Evolutionary conservation across 2,329 filamentous ascomycete genomes (phyloP), one percentile per base, ranked within the genome.

Genomic region (Cryphonectria japonica): DNA sequence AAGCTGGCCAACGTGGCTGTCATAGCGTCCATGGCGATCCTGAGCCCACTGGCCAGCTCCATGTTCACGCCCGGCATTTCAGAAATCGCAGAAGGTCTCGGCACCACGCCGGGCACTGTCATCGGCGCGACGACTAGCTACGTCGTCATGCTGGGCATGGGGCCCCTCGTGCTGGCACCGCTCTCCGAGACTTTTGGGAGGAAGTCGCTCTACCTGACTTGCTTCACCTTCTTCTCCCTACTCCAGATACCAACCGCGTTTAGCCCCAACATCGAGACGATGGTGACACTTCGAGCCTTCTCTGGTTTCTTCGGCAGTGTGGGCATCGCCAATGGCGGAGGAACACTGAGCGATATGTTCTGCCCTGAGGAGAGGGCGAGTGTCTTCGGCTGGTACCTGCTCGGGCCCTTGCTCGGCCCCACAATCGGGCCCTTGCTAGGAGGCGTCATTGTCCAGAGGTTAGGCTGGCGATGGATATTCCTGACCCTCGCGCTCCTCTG

Each of bases 41-140:
- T 72, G 22, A 72, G 66, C 29, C 71, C 71, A 9, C 69, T 72
- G 11, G 71, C 71, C n/a, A 72, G 71, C 66, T 72, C 71, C 46
- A 72, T 72, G 69, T 72, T 72, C 62, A 70, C 69, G 0, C 71
- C 71, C 3, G 71, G 68, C 0, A 70, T 72, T 22, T 57, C 62
- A 34, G 63, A 67, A 2, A 72, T 72, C 32, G 71, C 69, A 22
- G 66, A 71, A 8, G 65, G 57, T 19, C 69, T 71, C 3, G 26
- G 34, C 3, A 71, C 65, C 62, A 71, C 59, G 16, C 59, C 67
- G 26, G 67, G 69, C 26, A 67, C 46, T 50, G 71, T 70, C 57
- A 66, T 70, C 2, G 69, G 69, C n/a, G 69, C 69, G 11, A 70
- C 69, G 7, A 71, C 71, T 3, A 57, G 60, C 19, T 72, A 68